These are phyloP conservation scores for Aspergillus fumigatiaffinis DNA, from an alignment of 2,329 filamentous ascomycete genomes.

Conservation along the genomic window DNA sequence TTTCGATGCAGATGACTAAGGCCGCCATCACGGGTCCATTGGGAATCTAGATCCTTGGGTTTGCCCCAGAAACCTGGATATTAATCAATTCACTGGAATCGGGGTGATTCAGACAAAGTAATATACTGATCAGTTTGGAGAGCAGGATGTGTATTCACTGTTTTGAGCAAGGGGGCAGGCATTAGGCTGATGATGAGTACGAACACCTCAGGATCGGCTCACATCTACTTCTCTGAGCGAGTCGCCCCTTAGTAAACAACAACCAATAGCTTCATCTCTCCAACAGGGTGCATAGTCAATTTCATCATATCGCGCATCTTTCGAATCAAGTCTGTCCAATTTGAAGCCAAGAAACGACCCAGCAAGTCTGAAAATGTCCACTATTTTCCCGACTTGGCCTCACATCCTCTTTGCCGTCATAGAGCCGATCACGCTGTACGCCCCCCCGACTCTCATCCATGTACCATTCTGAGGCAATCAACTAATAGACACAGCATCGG, in stretches of 20 bases:
- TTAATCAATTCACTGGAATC: background rate
- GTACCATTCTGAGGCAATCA: slow-evolving; percentile 8
- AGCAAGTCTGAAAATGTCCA: slow-evolving; percentile 14
- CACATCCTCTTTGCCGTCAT: slow-evolving; percentile 63
- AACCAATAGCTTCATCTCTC: background rate
- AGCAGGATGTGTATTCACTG: background rate
- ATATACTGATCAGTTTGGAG: background rate
- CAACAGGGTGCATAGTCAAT: background rate
- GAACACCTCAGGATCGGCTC: background rate
- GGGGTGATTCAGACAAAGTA: background rate
- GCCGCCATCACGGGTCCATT: background rate
- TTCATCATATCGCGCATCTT: background rate
- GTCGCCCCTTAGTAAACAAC: background rate
- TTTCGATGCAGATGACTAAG: background rate
- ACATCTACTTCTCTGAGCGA: background rate
- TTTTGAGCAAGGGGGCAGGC: background rate
- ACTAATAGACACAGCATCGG: slow-evolving; percentile 47
- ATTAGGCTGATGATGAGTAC: background rate
- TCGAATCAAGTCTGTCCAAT: background rate
- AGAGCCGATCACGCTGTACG: slow-evolving; percentile 66
- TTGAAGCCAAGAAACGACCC: background rate
- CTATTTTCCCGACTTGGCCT: slow-evolving; percentile 61
- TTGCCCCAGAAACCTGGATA: background rate
- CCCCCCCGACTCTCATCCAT: slow-evolving; percentile 7
- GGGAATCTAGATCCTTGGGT: background rate